Evolutionary conservation across 257 asterid species (phyloP).

Genomic region (Ballota nigra): DNA sequence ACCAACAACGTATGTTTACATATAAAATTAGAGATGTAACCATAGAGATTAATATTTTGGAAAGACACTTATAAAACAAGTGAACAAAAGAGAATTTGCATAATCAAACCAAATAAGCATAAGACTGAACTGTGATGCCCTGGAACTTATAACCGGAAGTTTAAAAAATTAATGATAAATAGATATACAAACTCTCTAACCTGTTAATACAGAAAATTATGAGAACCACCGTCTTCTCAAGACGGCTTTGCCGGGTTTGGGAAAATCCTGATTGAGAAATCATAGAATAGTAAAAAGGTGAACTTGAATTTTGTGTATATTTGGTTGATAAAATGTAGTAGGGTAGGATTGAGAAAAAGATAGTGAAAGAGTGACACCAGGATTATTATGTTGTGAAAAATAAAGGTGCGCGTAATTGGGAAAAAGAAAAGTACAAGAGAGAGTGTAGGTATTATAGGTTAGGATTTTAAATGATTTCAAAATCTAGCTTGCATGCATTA

Average conservation of each 20-base stretch:
- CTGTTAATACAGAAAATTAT: not conserved
- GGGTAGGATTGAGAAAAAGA: no score
- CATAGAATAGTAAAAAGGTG: no score
- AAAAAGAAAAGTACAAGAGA: no score
- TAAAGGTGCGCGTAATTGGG: no score
- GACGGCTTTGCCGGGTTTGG: not conserved
- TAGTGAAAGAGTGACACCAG: no score
- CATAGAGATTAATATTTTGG: not conserved
- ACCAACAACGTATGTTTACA: not conserved
- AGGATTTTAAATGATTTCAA: no score
- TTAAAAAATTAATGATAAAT: not conserved
- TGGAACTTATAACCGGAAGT: not conserved
- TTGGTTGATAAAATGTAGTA: no score
- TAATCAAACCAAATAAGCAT: not conserved
- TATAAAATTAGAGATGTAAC: not conserved
- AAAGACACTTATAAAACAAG: conserved; percentile 1
- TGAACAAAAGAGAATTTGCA: not conserved
- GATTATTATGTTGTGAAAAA: no score
- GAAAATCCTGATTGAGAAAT: no score
- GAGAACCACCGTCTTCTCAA: not conserved
- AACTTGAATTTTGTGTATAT: no score
- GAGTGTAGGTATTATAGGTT: no score
- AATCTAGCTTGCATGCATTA: no score
- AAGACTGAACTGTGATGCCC: not conserved
- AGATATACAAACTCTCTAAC: not conserved